Conservation (phyloP, 108 stramenopile genomes). For the Conticribra weissflogii region DNA sequence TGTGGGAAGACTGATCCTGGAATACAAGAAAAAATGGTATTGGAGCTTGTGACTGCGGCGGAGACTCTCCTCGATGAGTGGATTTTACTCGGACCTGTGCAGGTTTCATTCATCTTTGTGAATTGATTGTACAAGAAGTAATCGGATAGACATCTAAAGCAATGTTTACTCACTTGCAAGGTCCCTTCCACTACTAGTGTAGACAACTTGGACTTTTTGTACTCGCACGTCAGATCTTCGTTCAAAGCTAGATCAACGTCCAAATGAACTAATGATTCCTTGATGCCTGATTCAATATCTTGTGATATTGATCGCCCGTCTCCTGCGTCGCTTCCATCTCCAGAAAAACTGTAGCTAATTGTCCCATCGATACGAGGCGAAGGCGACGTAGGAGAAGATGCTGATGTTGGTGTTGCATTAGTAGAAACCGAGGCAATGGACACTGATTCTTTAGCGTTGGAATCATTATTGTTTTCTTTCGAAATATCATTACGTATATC, state of each 20-base stretch:
- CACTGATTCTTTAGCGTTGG: conserved; percentile 1
- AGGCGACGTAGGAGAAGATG: conserved; percentile 17
- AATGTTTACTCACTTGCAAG: conserved; percentile 50
- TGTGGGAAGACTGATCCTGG: conserved; percentile 71
- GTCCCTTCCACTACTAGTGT: conserved; percentile 80
- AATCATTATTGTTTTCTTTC: conserved; percentile 12
- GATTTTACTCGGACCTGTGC: conserved; percentile 40
- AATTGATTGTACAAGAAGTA: conserved; percentile 39
- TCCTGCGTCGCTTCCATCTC: conserved; percentile 40
- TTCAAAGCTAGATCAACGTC: conserved; percentile 69
- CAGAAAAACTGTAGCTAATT: conserved; percentile 33
- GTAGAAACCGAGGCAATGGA: conserved; percentile 12
- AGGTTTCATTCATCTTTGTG: no score
- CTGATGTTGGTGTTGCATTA: conserved; percentile 8
- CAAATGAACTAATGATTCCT: conserved; percentile 23
- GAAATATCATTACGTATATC: not conserved
- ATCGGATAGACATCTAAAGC: not conserved
- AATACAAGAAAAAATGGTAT: conserved; percentile 71
- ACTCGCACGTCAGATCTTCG: conserved; percentile 88
- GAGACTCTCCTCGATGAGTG: conserved; percentile 18
- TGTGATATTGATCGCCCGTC: conserved; percentile 11
- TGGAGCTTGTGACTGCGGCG: conserved; percentile 3
- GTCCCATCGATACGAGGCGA: conserved; percentile 2
- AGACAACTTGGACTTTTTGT: conserved; percentile 76
- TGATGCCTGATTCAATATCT: not conserved